Percentiles rank a stretch among this genome's conserved stretches.
phyloP scores from a whole-genome alignment of 257 asterid genomes.

The Nicotiana obtusifolia region DNA sequence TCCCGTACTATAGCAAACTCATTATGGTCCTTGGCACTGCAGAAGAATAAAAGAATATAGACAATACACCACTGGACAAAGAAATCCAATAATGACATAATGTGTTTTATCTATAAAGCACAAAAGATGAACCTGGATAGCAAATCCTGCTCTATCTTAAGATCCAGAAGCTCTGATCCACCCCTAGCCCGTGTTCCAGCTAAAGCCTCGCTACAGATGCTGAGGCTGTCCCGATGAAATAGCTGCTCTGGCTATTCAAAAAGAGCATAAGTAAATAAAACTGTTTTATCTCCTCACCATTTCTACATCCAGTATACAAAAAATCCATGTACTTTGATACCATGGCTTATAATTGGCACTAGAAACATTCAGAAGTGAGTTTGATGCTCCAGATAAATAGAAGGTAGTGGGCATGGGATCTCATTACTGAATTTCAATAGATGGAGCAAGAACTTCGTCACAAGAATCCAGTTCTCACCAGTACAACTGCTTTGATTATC shows the following conservation, averaged over 20 bases:
- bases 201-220: slow-evolving; percentile 81
- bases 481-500: neutral
- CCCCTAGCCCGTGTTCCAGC: slow-evolving; percentile 98
- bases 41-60: neutral
- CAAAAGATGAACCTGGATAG: slow-evolving; percentile 61
- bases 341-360: neutral
- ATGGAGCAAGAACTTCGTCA: neutral
- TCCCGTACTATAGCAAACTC: slow-evolving; percentile 91
- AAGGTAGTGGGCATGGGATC: neutral
- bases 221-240: slow-evolving; percentile 66
- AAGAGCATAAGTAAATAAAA: slow-evolving; percentile 13
- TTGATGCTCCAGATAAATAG: neutral
- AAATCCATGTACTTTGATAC: neutral
- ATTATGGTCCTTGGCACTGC: slow-evolving; percentile 83
- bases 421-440: neutral
- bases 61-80: neutral
- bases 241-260: slow-evolving; percentile 81
- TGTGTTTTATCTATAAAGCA: neutral
- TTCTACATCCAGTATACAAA: neutral
- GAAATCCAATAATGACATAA: neutral
- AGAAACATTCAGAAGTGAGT: neutral
- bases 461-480: neutral
- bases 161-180: slow-evolving; percentile 61
- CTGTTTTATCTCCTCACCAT: neutral
- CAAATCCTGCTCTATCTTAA: slow-evolving; percentile 76